phyloP scores from a whole-genome alignment of 345 rosid genomes.

The Schrenkiella parvula region DNA sequence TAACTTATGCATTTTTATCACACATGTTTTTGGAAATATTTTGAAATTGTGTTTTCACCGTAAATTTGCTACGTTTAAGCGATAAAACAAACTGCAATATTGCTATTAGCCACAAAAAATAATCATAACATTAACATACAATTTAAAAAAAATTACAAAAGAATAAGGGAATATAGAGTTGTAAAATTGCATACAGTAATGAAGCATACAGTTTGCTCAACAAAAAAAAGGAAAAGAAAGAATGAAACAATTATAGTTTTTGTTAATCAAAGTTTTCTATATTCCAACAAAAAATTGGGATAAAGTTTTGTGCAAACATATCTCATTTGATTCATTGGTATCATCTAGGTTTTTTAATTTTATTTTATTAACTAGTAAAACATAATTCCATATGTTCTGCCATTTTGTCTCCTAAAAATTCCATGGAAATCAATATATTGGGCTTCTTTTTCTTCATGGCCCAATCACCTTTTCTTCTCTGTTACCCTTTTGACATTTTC shows the following conservation, averaged over 20 bases:
- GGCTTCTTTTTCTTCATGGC: neutral
- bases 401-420: neutral
- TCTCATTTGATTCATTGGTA: too few relatives aligned
- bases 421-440: neutral
- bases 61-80: neutral
- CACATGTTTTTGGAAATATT: neutral
- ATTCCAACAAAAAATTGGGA: too few relatives aligned
- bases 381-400: neutral
- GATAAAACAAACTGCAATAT: neutral
- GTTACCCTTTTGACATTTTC: neutral
- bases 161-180: neutral
- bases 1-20: neutral
- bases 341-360: too few relatives aligned
- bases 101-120: neutral
- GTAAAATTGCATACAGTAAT: neutral
- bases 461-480: neutral
- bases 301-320: too few relatives aligned
- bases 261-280: too few relatives aligned
- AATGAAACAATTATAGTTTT: too few relatives aligned
- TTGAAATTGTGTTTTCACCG: neutral
- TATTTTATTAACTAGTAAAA: too few relatives aligned
- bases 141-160: neutral
- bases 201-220: too few relatives aligned
- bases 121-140: neutral
- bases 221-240: too few relatives aligned